Percentiles rank a stretch among this genome's conserved stretches.
Evolutionary conservation across 2,329 filamentous ascomycete species (phyloP).

Genomic region (Pestalotiopsis sp.): DNA sequence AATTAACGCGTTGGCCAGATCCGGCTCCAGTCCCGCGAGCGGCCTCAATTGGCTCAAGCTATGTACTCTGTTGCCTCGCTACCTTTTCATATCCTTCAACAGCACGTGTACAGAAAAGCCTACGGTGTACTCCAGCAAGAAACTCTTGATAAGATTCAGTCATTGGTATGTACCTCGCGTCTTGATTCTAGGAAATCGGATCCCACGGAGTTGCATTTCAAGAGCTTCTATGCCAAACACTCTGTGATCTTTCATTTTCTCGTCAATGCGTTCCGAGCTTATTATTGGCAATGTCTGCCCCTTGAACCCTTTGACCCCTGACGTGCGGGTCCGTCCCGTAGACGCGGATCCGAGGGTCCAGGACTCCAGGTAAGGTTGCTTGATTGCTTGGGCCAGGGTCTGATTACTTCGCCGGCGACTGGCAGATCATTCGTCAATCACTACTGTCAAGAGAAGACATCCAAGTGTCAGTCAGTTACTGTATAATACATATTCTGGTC

Average conservation of each 20-base stretch:
- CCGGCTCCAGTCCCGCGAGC: not conserved
- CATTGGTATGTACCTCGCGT: too few species aligned
- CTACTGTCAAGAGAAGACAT: not conserved
- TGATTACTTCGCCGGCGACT: not conserved
- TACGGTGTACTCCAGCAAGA: not conserved
- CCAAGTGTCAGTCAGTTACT: not conserved
- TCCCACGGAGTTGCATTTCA: too few species aligned
- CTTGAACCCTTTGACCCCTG: not conserved
- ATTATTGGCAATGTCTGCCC: not conserved
- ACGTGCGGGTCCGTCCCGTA: not conserved
- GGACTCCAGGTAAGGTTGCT: not conserved
- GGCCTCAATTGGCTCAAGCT: not conserved
- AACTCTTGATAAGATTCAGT: not conserved
- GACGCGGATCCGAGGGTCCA: not conserved
- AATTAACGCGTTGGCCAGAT: not conserved
- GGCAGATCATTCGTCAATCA: not conserved
- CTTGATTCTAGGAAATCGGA: too few species aligned
- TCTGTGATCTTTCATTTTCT: not conserved
- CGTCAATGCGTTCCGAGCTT: not conserved
- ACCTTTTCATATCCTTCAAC: not conserved
- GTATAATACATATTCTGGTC: not conserved
- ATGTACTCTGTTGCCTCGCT: not conserved
- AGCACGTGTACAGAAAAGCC: not conserved
- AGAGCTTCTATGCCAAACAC: not conserved
- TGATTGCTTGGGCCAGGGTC: not conserved